Base-by-base conservation (phyloP, 2,329 filamentous ascomycete genomes). In the Samsoniella hepiali region DNA sequence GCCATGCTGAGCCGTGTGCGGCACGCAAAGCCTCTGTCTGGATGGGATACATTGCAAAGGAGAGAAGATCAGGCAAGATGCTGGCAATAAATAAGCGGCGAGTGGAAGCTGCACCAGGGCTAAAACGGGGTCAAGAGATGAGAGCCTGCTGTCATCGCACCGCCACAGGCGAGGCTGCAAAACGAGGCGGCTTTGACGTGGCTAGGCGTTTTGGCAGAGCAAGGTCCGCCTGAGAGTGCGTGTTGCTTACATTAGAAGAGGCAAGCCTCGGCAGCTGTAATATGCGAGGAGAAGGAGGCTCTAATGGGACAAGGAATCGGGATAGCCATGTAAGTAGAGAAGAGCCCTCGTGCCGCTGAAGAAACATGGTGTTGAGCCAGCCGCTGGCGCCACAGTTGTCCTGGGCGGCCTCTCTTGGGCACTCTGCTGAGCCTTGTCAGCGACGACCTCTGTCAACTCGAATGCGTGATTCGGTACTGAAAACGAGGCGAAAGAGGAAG, bases 61-160 rank as follows among this genome's bases (percentile, higher is more conserved):
- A 38, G 17, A 22, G 13, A 44, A 31, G 42, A 27, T 15, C 11
- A 10, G 58, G 36, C 9, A 44, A 27, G 27, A 60, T 60, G 58
- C 58, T 51, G 27, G 58, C 22, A 51, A 53, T 60, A 60, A 60
- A 60, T 60, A 53, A 44, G 58, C 58, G 47, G 45, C 49, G 34
- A 22, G 15, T 44, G 22, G 17, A 27, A 53, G 44, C 11, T 60
- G 29, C 56, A 53, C 36, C 17, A 60, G 29, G 58, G 58, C 58
- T 44, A 32, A 32, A 51, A 32, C 17, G 36, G 58, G 36, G 22
- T 22, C 36, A 53, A 34, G 8, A 47, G 5, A 22, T 32, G 58
- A 60, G 27, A 22, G 58, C 58, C 47, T 42, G 58, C 13, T 5
- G 22, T 22, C 1, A 9, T 27, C 45, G 58, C 58, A 51, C 58